Conservation (phyloP, 139 green algal genomes). For the Trebouxia sp. region DNA sequence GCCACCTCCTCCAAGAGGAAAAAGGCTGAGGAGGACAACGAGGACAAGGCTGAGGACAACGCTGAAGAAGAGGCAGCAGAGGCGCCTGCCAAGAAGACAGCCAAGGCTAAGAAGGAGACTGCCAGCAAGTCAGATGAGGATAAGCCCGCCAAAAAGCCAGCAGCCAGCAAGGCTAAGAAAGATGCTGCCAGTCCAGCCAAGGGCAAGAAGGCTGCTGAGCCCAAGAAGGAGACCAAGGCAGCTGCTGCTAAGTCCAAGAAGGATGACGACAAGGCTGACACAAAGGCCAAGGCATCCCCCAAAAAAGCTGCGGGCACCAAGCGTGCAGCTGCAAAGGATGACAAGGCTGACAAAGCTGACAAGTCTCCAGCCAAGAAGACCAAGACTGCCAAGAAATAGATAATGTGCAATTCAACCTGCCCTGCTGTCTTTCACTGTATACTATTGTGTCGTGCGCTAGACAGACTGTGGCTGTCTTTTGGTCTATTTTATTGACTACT, state of each 20-base stretch:
- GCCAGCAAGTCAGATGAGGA: neutral
- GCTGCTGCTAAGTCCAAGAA: neutral
- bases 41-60: neutral
- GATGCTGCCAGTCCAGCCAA: neutral
- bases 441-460: too few relatives aligned
- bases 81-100: slow-evolving; percentile 5
- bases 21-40: neutral
- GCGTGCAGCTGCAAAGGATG: neutral
- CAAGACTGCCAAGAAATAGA: slow-evolving; percentile 20
- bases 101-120: slow-evolving; percentile 8
- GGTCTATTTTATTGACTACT: too few relatives aligned
- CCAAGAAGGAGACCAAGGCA: neutral
- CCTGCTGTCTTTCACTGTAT: neutral
- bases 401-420: neutral
- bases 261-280: neutral
- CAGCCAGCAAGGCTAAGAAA: neutral
- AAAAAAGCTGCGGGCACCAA: slow-evolving; percentile 19
- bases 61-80: neutral
- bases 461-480: too few relatives aligned
- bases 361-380: slow-evolving; percentile 1
- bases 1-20: slow-evolving; percentile 19
- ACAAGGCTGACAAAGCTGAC: neutral
- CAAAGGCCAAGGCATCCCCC: neutral
- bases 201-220: neutral
- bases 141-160: neutral